These are phyloP conservation scores for Nemania abortiva DNA, from an alignment of 2,329 filamentous ascomycete genomes.

Conservation along the genomic window DNA sequence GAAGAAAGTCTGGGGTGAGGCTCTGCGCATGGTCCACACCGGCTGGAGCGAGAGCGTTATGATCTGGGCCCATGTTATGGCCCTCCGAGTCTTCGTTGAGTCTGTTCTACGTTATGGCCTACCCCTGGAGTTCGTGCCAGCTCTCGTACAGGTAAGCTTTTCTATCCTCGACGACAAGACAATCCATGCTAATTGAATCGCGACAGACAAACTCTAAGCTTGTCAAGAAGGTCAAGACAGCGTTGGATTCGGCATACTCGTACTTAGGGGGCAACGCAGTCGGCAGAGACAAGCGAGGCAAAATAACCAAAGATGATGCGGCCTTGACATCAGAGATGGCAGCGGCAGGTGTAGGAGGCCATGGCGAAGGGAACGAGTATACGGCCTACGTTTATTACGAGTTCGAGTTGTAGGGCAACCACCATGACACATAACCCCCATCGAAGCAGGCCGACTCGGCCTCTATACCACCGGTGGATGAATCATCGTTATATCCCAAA, in stretches of 20 bases:
- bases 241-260: slow-evolving; percentile 85
- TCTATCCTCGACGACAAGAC: background rate
- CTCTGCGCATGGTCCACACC: slow-evolving; percentile 85
- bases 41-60: slow-evolving; percentile 96
- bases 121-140: slow-evolving; percentile 89
- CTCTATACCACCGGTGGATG: slow-evolving; percentile 21
- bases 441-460: slow-evolving; percentile 17
- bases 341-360: slow-evolving; percentile 71
- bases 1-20: slow-evolving; percentile 92
- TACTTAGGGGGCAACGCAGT: slow-evolving; percentile 96
- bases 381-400: slow-evolving; percentile 98
- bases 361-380: slow-evolving; percentile 81
- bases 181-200: slow-evolving; percentile 12
- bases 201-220: slow-evolving; percentile 83
- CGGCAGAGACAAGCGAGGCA: slow-evolving; percentile 91
- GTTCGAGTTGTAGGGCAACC: slow-evolving; percentile 73
- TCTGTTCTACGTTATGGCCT: slow-evolving; percentile 96
- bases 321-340: slow-evolving; percentile 85
- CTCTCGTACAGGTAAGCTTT: slow-evolving; percentile 80
- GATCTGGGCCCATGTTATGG: slow-evolving; percentile 94
- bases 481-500: slow-evolving; percentile 29
- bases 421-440: slow-evolving; percentile 7
- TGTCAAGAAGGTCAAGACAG: slow-evolving; percentile 80
- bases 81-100: slow-evolving; percentile 94
- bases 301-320: slow-evolving; percentile 89